Base-by-base conservation (phyloP, 2,329 filamentous ascomycete genomes). In the Fusarium chuoi region DNA sequence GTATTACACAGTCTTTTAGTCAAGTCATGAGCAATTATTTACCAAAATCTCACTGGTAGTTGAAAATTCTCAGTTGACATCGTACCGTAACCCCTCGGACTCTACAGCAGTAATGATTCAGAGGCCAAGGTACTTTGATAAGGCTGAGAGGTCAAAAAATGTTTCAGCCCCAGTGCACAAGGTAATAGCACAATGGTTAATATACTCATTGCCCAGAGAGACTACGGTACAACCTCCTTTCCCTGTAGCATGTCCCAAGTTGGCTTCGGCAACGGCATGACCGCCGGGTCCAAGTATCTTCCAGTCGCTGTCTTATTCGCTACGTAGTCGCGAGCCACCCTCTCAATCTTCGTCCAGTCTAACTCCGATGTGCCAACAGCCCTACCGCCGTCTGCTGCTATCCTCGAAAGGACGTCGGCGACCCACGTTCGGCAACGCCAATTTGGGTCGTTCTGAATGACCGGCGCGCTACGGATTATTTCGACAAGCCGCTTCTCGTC, bases 361-460 rank as follows among this genome's bases (percentile, higher is more conserved):
- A 83, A 54, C 35, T 77, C 52, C 10, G 81, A 74, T 0, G 82
- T 84, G 4, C 84, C 83, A 10, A 86, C 77, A 28, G 77, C 79
- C 52, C 30, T 30, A 30, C 81, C 79, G 67, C 81, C 79, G 65
- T 86, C 9, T 70, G 67, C 24, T 30, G 74, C 71, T 18, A 87
- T 75, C 24, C 68, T 78, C 0, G 35, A 49, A 24, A 87, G 54
- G 1, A 78, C 84, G 26, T 81, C 73, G 11, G 73, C 77, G 12
- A 84, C 75, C 84, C 84, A 87, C 7, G 75, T 77, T 10, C 81
- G 80, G 66, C 83, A 85, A n/a, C 79, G 80, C 81, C 83, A 86
- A 48, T 74, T 12, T 1, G 78, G 77, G 46, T 85, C 79, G 49
- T 73, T 68, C 52, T 83, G 77, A 7, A 82, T 65, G 11, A 85